Percentiles rank a stretch among this genome's conserved stretches.
Conservation (phyloP, 1,284 basidiomycete genomes). For the Wallemia ichthyophaga region DNA sequence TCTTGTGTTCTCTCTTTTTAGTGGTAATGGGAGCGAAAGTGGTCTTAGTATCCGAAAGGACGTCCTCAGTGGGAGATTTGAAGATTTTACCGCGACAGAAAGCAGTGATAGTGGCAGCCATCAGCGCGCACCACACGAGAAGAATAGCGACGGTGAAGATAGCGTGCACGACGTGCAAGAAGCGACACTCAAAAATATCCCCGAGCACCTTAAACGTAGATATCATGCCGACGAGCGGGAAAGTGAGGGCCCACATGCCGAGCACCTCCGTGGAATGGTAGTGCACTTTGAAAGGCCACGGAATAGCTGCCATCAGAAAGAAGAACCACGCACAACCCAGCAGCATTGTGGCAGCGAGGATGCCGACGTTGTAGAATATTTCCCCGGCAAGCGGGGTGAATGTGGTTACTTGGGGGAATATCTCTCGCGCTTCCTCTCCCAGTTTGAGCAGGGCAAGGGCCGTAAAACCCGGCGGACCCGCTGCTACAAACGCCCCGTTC, state of each 20-base stretch:
- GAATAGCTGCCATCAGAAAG: neutral
- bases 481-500: constrained; percentile 4
- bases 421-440: constrained; percentile 3
- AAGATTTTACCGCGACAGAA: neutral
- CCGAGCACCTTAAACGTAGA: neutral
- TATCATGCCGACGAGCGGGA: neutral
- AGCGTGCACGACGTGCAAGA: neutral
- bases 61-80: neutral
- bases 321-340: neutral
- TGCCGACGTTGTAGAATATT: neutral
- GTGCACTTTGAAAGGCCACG: neutral
- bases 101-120: neutral
- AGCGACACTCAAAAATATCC: neutral
- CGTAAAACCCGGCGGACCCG: constrained; percentile 9
- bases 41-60: neutral
- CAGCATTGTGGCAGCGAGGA: neutral
- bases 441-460: constrained; percentile 7
- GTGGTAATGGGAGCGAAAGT: neutral
- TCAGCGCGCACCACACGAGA: neutral
- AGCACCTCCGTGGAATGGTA: neutral
- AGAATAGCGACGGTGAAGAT: neutral
- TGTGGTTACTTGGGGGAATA: constrained; percentile 4
- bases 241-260: constrained; percentile 1
- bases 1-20: neutral
- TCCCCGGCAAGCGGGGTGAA: constrained; percentile 2